Evolutionary conservation across 108 stramenopile genomes (phyloP).

Genomic region (Cylindrotheca fusiformis): DNA sequence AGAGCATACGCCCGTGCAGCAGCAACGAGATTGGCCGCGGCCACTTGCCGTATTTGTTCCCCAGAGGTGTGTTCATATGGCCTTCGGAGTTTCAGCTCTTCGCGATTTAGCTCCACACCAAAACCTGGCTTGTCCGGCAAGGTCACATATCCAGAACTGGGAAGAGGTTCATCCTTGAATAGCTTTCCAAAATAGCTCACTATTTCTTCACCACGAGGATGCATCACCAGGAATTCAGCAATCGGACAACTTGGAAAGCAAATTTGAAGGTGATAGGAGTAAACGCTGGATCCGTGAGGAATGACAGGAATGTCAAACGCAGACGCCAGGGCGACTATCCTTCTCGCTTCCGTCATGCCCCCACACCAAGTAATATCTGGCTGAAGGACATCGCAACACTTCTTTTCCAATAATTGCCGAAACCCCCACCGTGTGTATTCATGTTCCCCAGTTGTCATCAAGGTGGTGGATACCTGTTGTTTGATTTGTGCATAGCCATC

Average conservation of each 20-base stretch:
- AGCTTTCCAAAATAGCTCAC: conserved; percentile 56
- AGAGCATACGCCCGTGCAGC: background rate
- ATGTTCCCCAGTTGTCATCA: conserved; percentile 67
- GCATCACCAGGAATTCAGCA: conserved; percentile 63
- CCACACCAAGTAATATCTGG: conserved; percentile 74
- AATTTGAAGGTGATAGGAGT: conserved; percentile 69
- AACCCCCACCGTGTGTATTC: conserved; percentile 73
- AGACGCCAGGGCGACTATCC: conserved; percentile 58
- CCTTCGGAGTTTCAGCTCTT: conserved; percentile 3
- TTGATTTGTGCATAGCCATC: conserved; percentile 55
- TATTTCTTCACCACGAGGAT: conserved; percentile 42
- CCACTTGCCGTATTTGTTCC: background rate
- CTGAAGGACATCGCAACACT: conserved; percentile 60
- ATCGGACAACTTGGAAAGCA: conserved; percentile 59
- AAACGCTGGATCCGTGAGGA: conserved; percentile 57
- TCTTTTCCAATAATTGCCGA: conserved; percentile 48
- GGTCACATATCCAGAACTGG: conserved; percentile 56
- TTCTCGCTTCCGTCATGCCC: conserved; percentile 65
- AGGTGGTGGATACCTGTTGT: conserved; percentile 35
- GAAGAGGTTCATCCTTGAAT: conserved; percentile 64
- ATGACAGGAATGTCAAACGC: conserved; percentile 63
- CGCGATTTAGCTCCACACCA: conserved; percentile 57
- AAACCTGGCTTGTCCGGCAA: conserved; percentile 60
- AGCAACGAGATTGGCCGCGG: background rate
- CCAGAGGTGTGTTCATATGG: background rate